Percentiles rank a stretch among this genome's conserved stretches.
Evolutionary conservation across 495 filamentous ascomycete species (phyloP).

Genomic region (Talaromyces liani): DNA sequence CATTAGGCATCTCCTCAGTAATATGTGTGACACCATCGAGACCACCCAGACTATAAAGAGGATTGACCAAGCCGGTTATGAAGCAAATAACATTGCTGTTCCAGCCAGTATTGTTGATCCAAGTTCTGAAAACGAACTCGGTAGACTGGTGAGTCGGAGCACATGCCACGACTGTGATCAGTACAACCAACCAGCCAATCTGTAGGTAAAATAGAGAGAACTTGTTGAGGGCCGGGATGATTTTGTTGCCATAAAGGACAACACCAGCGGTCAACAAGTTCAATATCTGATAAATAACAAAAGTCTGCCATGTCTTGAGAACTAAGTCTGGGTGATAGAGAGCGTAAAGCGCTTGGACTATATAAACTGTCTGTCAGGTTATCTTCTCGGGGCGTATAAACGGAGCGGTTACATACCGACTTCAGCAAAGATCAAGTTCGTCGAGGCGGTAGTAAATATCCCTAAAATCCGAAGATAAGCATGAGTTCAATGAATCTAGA

Average conservation of each 20-base stretch:
- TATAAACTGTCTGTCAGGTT: neutral
- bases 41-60: constrained; percentile 26
- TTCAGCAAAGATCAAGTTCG: constrained; percentile 31
- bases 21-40: constrained; percentile 30
- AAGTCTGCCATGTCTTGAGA: constrained; percentile 31
- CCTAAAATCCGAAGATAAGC: constrained; percentile 11
- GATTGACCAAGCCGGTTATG: constrained; percentile 27
- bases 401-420: constrained; percentile 17
- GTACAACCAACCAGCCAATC: constrained; percentile 59
- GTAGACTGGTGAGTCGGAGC: constrained; percentile 45
- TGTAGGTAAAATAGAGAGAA: constrained; percentile 51
- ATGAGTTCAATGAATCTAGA: neutral
- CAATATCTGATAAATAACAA: constrained; percentile 26
- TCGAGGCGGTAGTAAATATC: constrained; percentile 35
- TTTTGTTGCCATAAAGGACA: constrained; percentile 31
- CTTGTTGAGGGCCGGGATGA: constrained; percentile 29
- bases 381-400: neutral
- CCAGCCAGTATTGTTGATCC: constrained; percentile 26
- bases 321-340: constrained; percentile 27
- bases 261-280: constrained; percentile 23
- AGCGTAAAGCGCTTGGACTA: constrained; percentile 19
- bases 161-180: constrained; percentile 58
- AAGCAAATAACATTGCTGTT: constrained; percentile 25
- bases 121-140: constrained; percentile 20
- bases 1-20: constrained; percentile 24